These are phyloP conservation scores for Tetrastigma voinierianum DNA, from an alignment of 164 flowering plant genomes.

Conservation along the genomic window DNA sequence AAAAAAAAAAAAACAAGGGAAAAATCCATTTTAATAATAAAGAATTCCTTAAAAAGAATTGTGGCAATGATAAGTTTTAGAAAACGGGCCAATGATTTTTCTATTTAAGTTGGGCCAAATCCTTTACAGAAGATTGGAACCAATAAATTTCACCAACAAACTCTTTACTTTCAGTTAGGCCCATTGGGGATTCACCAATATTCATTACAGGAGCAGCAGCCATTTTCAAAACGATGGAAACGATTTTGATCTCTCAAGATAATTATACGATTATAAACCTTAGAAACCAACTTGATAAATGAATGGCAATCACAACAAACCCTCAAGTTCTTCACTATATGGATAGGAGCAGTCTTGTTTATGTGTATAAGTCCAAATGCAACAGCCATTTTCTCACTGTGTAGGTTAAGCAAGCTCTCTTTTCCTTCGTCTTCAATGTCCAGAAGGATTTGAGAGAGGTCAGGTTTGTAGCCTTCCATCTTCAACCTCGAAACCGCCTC, in stretches of 20 bases:
- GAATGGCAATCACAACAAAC: constrained; percentile 25
- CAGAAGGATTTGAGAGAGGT: constrained; percentile 23
- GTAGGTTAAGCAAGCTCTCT: constrained; percentile 13
- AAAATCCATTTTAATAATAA: too few relatives aligned
- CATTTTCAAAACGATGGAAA: constrained; percentile 30
- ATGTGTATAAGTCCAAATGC: constrained; percentile 24
- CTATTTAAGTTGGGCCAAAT: too few relatives aligned
- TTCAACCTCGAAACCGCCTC: constrained; percentile 20
- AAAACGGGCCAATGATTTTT: too few relatives aligned
- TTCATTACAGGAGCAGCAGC: constrained; percentile 28
- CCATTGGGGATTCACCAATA: constrained; percentile 21
- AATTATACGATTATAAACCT: constrained; percentile 14
- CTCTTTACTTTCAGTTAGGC: too few relatives aligned
- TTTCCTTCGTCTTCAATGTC: constrained; percentile 28
- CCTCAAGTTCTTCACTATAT: constrained; percentile 31
- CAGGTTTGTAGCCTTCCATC: constrained; percentile 26
- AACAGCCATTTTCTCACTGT: constrained; percentile 31
- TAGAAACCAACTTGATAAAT: constrained; percentile 20
- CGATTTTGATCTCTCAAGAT: constrained; percentile 27
- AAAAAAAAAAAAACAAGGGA: too few relatives aligned
- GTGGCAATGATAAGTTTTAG: too few relatives aligned
- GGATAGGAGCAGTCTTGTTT: constrained; percentile 13
- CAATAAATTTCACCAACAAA: too few relatives aligned
- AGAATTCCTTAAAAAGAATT: too few relatives aligned
- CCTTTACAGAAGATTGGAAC: too few relatives aligned